Conservation (phyloP, 1,139 yeast genomes). For the Ashbya aceris region DNA sequence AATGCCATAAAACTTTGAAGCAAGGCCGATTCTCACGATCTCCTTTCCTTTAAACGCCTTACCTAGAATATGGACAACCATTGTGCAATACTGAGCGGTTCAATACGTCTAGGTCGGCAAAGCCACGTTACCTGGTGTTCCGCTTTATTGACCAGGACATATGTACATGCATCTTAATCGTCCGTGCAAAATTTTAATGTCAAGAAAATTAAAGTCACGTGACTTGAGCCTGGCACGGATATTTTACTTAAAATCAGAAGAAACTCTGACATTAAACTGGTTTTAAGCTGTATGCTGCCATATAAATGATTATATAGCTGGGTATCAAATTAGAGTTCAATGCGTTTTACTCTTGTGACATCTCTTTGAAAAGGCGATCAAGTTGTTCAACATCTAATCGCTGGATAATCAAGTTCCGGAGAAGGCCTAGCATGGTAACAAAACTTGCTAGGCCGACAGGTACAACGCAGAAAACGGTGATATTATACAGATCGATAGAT, state of each 20-base stretch:
- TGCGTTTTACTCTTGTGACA: background rate
- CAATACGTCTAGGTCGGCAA: too few species aligned
- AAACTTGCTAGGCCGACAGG: conserved; percentile 95
- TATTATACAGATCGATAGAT: conserved; percentile 72
- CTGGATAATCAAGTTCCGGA: conserved; percentile 64
- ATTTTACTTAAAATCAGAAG: too few species aligned
- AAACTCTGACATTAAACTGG: too few species aligned
- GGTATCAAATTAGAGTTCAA: background rate
- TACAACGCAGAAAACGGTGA: conserved; percentile 91
- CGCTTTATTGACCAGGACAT: too few species aligned
- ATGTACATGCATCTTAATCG: too few species aligned
- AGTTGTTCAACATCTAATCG: conserved; percentile 56
- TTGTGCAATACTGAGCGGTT: conserved; percentile 15
- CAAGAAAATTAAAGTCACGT: too few species aligned
- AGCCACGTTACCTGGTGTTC: too few species aligned
- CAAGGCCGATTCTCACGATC: conserved; percentile 50
- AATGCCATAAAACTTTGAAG: conserved; percentile 76
- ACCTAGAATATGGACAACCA: conserved; percentile 74
- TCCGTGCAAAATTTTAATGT: too few species aligned
- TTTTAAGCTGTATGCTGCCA: background rate
- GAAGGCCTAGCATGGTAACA: conserved; percentile 75
- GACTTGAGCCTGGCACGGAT: too few species aligned
- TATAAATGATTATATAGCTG: background rate
- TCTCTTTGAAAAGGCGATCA: conserved; percentile 15
- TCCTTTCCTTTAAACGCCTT: conserved; percentile 56